phyloP scores from a whole-genome alignment of 2,329 filamentous ascomycete genomes.

The Fusarium pseudoanthophilum region DNA sequence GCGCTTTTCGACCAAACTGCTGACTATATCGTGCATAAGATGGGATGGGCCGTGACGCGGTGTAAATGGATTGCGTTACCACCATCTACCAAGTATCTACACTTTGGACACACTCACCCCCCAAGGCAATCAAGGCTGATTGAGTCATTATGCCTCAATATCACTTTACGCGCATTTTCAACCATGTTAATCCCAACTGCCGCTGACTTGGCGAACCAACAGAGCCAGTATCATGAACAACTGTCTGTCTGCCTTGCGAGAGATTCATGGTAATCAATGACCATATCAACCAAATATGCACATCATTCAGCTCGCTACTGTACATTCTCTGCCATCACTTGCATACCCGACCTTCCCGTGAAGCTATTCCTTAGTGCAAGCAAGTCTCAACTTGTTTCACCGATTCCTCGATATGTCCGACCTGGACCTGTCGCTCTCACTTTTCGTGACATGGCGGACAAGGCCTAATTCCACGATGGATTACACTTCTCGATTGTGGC shows the following conservation, averaged over 20 bases:
- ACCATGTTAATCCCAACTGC: not conserved
- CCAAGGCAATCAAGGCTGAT: not conserved
- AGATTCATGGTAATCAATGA: not conserved
- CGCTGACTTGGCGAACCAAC: not conserved
- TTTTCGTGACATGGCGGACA: not conserved
- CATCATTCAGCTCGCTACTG: conserved; percentile 2
- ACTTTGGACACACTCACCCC: not conserved
- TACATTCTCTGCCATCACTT: conserved; percentile 4
- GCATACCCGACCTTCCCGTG: conserved; percentile 13
- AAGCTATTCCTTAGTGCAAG: conserved; percentile 2
- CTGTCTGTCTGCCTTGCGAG: not conserved
- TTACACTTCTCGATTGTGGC: conserved; percentile 20
- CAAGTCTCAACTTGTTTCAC: conserved; percentile 7
- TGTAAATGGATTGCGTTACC: conserved; percentile 1
- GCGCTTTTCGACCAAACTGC: conserved; percentile 1
- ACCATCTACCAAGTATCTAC: conserved; percentile 4
- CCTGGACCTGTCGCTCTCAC: conserved; percentile 18
- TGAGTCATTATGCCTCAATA: not conserved
- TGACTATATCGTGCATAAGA: conserved; percentile 21
- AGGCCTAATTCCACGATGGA: not conserved
- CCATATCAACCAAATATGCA: not conserved
- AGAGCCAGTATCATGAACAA: not conserved
- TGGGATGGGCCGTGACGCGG: not conserved
- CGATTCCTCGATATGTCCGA: conserved; percentile 21
- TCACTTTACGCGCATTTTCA: not conserved